Evolutionary conservation across 768 basidiomycete genomes (phyloP).

Genomic region (Boletus tomentosulus): DNA sequence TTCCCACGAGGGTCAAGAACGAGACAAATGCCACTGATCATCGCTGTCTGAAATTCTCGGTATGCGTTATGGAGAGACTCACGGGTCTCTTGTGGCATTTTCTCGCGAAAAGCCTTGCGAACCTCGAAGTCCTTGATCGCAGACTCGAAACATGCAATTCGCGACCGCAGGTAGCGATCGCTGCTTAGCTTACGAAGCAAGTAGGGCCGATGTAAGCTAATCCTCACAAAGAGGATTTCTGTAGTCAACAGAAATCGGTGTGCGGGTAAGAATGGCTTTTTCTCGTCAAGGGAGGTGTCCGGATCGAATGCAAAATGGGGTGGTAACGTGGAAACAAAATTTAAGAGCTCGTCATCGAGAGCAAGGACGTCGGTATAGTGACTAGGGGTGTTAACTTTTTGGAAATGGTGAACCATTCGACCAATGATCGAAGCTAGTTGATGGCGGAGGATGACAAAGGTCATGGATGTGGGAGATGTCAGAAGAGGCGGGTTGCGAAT

Average conservation of each 20-base stretch:
- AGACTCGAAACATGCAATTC: conserved; percentile 86
- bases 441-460: conserved; percentile 84
- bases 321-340: conserved; percentile 72
- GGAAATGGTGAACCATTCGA: conserved; percentile 89
- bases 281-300: conserved; percentile 72
- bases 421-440: conserved; percentile 82
- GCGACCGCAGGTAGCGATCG: conserved; percentile 77
- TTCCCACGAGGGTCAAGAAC: conserved; percentile 72
- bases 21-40: conserved; percentile 86
- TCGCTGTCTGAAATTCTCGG: conserved; percentile 83
- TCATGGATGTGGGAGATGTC: conserved; percentile 74
- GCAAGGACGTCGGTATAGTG: conserved; percentile 80
- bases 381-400: conserved; percentile 70
- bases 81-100: conserved; percentile 57
- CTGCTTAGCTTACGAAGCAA: conserved; percentile 69
- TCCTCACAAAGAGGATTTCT: conserved; percentile 82
- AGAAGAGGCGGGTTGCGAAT: conserved; percentile 54
- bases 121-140: conserved; percentile 84
- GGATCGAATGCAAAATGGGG: conserved; percentile 74
- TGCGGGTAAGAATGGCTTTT: conserved; percentile 61
- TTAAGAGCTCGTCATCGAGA: conserved; percentile 79
- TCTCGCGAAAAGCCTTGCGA: conserved; percentile 62
- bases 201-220: conserved; percentile 85
- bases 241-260: conserved; percentile 89
- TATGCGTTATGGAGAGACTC: conserved; percentile 78